phyloP scores from a whole-genome alignment of 106 monocot species.

The Apostasia ramifera region DNA sequence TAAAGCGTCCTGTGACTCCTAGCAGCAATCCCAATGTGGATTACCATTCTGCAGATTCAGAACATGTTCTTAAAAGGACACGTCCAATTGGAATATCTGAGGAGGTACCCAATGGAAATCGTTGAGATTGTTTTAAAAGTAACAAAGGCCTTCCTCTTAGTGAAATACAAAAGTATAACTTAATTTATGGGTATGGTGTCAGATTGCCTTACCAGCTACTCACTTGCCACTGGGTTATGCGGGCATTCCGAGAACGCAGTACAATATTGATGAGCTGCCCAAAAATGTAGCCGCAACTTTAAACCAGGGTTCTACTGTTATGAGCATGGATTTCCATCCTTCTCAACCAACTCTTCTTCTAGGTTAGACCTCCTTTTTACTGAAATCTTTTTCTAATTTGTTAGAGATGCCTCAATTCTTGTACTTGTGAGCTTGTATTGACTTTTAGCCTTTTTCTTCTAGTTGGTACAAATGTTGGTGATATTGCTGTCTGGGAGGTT shows the following conservation, averaged over 20 bases:
- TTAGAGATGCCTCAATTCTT: not conserved
- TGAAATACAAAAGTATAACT: not conserved
- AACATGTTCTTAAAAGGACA: conserved; percentile 47
- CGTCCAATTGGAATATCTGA: conserved; percentile 46
- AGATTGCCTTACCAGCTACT: conserved; percentile 15
- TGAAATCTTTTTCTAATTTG: not conserved
- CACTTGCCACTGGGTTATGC: conserved; percentile 23
- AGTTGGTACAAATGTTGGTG: conserved; percentile 64
- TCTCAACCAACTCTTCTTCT: conserved; percentile 34
- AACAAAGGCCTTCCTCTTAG: not conserved
- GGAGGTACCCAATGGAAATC: conserved; percentile 29
- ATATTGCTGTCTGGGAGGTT: conserved; percentile 51
- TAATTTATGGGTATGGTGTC: conserved; percentile 4
- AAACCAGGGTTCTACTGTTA: conserved; percentile 34
- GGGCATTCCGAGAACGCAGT: conserved; percentile 11
- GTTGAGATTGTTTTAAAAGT: not conserved
- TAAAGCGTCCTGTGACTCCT: conserved; percentile 53
- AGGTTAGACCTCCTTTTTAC: conserved; percentile 18
- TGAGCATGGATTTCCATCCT: conserved; percentile 53
- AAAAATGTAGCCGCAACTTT: conserved; percentile 25
- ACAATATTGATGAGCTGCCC: conserved; percentile 32
- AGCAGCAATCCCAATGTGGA: conserved; percentile 35
- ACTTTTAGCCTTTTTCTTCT: conserved; percentile 8
- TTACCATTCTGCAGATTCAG: conserved; percentile 62
- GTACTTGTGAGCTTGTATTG: not conserved